Percentiles rank a stretch among this genome's conserved stretches.
Evolutionary conservation across 2,329 filamentous ascomycete genomes (phyloP).

Genomic region (Aspergillus fischeri): DNA sequence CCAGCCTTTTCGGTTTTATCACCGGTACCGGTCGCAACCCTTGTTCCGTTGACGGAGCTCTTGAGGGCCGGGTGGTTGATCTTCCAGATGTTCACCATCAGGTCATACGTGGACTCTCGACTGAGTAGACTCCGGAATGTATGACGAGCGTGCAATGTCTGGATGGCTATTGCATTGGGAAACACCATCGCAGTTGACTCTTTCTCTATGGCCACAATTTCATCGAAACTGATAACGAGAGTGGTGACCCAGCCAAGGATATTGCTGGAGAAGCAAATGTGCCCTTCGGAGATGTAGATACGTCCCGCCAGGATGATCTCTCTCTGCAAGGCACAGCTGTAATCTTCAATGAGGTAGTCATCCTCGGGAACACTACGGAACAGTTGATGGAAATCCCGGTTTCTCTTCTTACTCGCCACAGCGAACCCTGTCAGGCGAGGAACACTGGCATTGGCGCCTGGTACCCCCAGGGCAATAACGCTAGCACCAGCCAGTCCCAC

Average conservation of each 20-base stretch:
- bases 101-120: slow-evolving; percentile 90
- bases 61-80: slow-evolving; percentile 88
- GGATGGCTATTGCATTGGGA: slow-evolving; percentile 95
- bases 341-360: slow-evolving; percentile 97
- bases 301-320: slow-evolving; percentile 93
- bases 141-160: slow-evolving; percentile 90
- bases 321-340: slow-evolving; percentile 90
- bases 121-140: slow-evolving; percentile 94
- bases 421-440: slow-evolving; percentile 91
- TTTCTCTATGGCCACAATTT: slow-evolving; percentile 95
- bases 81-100: slow-evolving; percentile 98
- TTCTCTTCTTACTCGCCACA: slow-evolving; percentile 91
- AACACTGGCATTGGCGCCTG: slow-evolving; percentile 53
- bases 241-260: slow-evolving; percentile 98
- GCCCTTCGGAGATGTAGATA: slow-evolving; percentile 93
- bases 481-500: slow-evolving; percentile 71
- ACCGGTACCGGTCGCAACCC: slow-evolving; percentile 72
- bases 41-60: slow-evolving; percentile 85
- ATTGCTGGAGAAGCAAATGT: slow-evolving; percentile 98
- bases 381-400: slow-evolving; percentile 86
- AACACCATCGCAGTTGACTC: slow-evolving; percentile 92
- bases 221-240: slow-evolving; percentile 95
- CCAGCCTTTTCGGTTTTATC: slow-evolving; percentile 82
- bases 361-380: slow-evolving; percentile 98
- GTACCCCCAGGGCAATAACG: slow-evolving; percentile 64